phyloP scores from a whole-genome alignment of 352 stramenopile genomes.

The Elongisporangium prolatum region DNA sequence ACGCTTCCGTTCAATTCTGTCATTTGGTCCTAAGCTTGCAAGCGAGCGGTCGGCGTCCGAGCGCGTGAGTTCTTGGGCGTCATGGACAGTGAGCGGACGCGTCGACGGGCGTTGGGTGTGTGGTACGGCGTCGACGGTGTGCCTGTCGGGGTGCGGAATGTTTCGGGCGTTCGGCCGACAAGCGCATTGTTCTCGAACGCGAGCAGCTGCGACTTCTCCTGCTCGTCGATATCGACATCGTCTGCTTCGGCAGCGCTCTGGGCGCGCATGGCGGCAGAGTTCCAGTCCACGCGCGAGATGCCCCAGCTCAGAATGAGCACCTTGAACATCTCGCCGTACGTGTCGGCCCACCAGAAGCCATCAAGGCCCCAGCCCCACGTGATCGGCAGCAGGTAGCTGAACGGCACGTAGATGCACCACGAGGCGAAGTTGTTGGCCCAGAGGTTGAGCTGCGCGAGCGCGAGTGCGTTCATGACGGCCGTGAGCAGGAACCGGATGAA shows the following conservation, averaged over 20 bases:
- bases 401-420: slow-evolving; percentile 38
- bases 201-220: slow-evolving; percentile 29
- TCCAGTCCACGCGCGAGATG: slow-evolving; percentile 43
- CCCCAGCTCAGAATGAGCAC: slow-evolving; percentile 38
- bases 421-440: slow-evolving; percentile 49
- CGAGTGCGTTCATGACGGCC: slow-evolving; percentile 38
- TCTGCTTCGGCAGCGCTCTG: slow-evolving; percentile 30
- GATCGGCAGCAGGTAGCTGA: slow-evolving; percentile 45
- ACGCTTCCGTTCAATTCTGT: too few relatives aligned
- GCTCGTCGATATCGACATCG: slow-evolving; percentile 16
- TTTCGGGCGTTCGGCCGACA: slow-evolving; percentile 26
- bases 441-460: slow-evolving; percentile 40
- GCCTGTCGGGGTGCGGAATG: slow-evolving; percentile 27
- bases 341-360: slow-evolving; percentile 48
- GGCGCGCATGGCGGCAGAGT: slow-evolving; percentile 22
- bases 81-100: slow-evolving; percentile 15
- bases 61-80: neutral
- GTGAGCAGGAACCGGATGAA: slow-evolving; percentile 42
- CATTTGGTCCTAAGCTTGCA: slow-evolving; percentile 1
- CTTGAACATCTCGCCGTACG: slow-evolving; percentile 42
- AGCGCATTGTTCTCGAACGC: slow-evolving; percentile 46
- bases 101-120: slow-evolving; percentile 26
- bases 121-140: slow-evolving; percentile 29
- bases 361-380: slow-evolving; percentile 36
- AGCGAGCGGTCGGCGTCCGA: slow-evolving; percentile 7